Conservation (phyloP, 2,329 filamentous ascomycete species). For the Monosporascus sp. region DNA sequence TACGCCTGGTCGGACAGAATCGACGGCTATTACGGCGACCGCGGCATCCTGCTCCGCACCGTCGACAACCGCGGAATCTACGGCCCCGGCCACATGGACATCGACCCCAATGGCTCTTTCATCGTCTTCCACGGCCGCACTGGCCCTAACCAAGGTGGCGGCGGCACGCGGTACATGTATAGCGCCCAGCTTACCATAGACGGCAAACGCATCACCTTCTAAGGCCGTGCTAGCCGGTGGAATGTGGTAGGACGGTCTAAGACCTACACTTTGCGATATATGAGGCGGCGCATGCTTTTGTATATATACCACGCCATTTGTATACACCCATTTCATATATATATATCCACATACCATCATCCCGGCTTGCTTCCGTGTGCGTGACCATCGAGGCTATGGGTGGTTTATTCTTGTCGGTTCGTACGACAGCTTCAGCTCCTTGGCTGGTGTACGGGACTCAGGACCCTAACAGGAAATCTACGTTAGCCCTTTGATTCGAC, state of each 20-base stretch:
- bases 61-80: conserved; percentile 23
- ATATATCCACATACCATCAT: too few relatives aligned
- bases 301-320: background rate
- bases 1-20: conserved; percentile 27
- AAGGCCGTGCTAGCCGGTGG: background rate
- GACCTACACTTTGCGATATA: background rate
- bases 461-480: too few relatives aligned
- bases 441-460: too few relatives aligned
- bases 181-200: conserved; percentile 20
- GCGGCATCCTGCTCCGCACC: conserved; percentile 24
- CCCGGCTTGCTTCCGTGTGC: too few relatives aligned
- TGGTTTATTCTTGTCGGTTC: too few relatives aligned
- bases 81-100: conserved; percentile 26
- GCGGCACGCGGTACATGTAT: conserved; percentile 18
- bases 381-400: too few relatives aligned
- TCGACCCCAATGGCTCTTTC: conserved; percentile 22
- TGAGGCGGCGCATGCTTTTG: background rate
- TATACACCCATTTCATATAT: too few relatives aligned
- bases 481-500: too few relatives aligned
- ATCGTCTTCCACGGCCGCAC: conserved; percentile 26
- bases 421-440: too few relatives aligned
- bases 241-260: background rate
- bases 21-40: conserved; percentile 22
- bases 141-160: conserved; percentile 10
- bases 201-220: conserved; percentile 12